phyloP scores from a whole-genome alignment of 345 rosid species.

The Viola odorata region DNA sequence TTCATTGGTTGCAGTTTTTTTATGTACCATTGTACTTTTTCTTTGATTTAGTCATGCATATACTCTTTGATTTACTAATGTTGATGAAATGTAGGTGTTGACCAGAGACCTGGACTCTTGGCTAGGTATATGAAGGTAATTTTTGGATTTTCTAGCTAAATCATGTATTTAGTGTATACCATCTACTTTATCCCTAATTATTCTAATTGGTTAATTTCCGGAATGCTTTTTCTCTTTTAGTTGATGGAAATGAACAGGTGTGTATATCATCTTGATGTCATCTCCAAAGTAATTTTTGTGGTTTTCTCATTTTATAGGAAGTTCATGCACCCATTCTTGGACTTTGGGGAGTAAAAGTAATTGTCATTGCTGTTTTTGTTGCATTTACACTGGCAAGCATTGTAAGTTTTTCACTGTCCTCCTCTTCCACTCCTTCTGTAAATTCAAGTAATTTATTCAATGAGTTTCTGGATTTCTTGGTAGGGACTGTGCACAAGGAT shows the following conservation, averaged over 20 bases:
- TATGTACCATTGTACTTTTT: neutral
- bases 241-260: neutral
- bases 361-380: constrained; percentile 59
- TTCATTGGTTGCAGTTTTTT: neutral
- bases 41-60: neutral
- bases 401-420: constrained; percentile 41
- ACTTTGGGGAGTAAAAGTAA: constrained; percentile 70
- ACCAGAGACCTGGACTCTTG: constrained; percentile 44
- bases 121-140: constrained; percentile 90
- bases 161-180: neutral
- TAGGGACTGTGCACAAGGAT: constrained; percentile 83
- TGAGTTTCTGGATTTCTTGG: constrained; percentile 5
- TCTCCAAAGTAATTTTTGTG: neutral
- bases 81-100: constrained; percentile 19
- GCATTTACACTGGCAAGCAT: constrained; percentile 79
- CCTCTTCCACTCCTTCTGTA: neutral
- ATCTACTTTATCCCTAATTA: neutral
- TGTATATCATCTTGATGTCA: neutral
- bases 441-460: neutral
- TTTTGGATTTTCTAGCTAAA: constrained; percentile 2
- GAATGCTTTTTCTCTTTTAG: neutral
- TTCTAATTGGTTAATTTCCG: neutral
- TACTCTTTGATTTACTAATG: constrained; percentile 5
- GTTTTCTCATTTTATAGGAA: constrained; percentile 43
- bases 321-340: constrained; percentile 82